A percentile compares a stretch with the other conserved stretches of the same genome.
Conservation (phyloP, 495 filamentous ascomycete species). For the Cercophora samala region DNA sequence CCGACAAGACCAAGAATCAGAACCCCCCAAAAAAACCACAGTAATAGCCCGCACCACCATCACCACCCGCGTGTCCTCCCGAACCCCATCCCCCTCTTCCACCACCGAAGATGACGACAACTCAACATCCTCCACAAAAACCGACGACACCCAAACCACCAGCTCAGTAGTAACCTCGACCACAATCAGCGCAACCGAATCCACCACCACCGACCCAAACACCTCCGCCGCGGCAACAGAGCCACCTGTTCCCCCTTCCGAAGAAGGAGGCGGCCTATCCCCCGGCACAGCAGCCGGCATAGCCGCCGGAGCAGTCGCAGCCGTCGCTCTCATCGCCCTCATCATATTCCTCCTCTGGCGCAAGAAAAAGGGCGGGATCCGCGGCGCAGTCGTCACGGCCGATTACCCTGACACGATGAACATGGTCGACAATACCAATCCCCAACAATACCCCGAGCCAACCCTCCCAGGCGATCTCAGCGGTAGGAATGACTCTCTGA, state of each 20-base stretch:
- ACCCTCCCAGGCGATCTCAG: neutral
- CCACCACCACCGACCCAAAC: neutral
- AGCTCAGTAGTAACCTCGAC: neutral
- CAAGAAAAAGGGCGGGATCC: slow-evolving; percentile 18
- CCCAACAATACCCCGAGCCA: slow-evolving; percentile 2
- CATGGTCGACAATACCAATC: neutral
- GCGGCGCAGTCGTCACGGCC: slow-evolving; percentile 25
- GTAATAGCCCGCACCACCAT: neutral
- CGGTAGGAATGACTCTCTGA: neutral
- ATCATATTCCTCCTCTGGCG: slow-evolving; percentile 23
- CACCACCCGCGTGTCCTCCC: neutral
- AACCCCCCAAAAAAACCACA: neutral
- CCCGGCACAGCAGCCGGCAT: slow-evolving; percentile 27
- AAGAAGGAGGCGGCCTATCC: slow-evolving; percentile 13
- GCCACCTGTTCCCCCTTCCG: slow-evolving; percentile 8
- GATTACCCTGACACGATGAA: slow-evolving; percentile 19
- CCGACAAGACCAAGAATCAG: neutral
- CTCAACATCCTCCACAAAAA: neutral
- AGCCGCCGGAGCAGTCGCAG: slow-evolving; percentile 20
- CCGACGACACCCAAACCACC: neutral
- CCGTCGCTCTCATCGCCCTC: slow-evolving; percentile 12
- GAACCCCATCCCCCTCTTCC: neutral
- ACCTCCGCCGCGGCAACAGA: neutral
- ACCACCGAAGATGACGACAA: neutral
- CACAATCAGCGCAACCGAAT: neutral